A percentile compares a stretch with the other conserved stretches of the same genome.
Evolutionary conservation across 2,329 filamentous ascomycete species (phyloP).

Genomic region (Xylogone sp.): DNA sequence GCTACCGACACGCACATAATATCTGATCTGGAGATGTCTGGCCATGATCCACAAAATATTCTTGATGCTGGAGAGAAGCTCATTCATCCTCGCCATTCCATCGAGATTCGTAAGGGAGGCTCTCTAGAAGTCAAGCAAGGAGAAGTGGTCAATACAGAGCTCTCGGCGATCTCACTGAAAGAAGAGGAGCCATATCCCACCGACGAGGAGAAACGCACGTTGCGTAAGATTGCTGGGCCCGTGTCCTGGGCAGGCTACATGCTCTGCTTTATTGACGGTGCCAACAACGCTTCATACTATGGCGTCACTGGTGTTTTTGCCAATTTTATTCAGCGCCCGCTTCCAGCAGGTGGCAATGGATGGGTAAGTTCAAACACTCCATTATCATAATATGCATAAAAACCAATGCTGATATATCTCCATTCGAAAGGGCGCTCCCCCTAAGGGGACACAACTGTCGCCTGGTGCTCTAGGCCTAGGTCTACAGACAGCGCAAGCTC

Average conservation of each 20-base stretch:
- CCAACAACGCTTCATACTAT: slow-evolving; percentile 74
- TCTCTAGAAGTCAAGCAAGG: background rate
- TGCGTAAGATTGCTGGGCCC: slow-evolving; percentile 57
- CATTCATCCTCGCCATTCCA: background rate
- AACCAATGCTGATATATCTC: background rate
- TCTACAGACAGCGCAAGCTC: slow-evolving; percentile 40
- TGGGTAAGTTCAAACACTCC: slow-evolving; percentile 32
- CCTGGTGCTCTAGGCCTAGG: slow-evolving; percentile 38
- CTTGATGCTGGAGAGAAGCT: background rate
- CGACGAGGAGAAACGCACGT: slow-evolving; percentile 53
- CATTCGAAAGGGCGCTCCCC: background rate
- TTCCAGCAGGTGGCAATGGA: slow-evolving; percentile 35
- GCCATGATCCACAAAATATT: background rate
- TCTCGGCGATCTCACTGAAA: background rate
- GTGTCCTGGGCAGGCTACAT: slow-evolving; percentile 65
- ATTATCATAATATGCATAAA: slow-evolving; percentile 7
- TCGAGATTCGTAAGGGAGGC: no score
- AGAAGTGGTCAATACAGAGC: background rate
- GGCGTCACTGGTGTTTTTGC: slow-evolving; percentile 54
- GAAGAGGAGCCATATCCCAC: slow-evolving; percentile 28
- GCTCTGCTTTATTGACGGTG: slow-evolving; percentile 67
- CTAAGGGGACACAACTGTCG: slow-evolving; percentile 5
- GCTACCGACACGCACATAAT: background rate
- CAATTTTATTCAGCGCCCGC: slow-evolving; percentile 43
- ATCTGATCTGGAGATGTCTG: background rate